Evolutionary conservation across 768 basidiomycete species (phyloP).

Genomic region (Suillus paluster): DNA sequence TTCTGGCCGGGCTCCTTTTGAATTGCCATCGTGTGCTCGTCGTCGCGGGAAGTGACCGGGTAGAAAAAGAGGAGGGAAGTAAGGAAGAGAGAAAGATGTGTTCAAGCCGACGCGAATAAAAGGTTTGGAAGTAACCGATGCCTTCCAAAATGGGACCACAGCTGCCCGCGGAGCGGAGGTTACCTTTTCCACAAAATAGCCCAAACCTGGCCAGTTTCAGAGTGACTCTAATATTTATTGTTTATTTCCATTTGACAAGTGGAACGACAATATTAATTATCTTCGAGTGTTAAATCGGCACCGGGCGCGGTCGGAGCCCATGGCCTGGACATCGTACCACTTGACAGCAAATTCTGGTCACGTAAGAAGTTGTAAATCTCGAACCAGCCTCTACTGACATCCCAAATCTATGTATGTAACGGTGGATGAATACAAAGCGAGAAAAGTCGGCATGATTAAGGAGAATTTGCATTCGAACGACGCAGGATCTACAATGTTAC

Average conservation of each 20-base stretch:
- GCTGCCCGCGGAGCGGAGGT: no score
- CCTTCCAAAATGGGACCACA: background rate
- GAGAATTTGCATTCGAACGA: constrained; percentile 15
- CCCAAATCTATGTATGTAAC: no score
- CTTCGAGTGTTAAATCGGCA: background rate
- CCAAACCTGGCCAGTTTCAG: background rate
- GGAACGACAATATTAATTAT: no score
- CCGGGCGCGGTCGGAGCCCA: background rate
- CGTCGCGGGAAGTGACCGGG: constrained; percentile 17
- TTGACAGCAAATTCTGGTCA: background rate
- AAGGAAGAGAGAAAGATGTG: constrained; percentile 6
- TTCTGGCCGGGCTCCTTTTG: constrained; percentile 89
- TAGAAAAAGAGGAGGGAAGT: constrained; percentile 16
- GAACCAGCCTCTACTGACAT: no score
- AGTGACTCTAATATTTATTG: background rate
- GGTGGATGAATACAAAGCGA: background rate
- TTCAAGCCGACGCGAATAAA: constrained; percentile 12
- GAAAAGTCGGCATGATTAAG: background rate
- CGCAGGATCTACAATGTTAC: constrained; percentile 22
- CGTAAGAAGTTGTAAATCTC: background rate
- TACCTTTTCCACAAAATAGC: background rate
- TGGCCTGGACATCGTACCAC: background rate
- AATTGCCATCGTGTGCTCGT: constrained; percentile 65
- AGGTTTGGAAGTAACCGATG: constrained; percentile 8
- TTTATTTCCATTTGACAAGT: background rate